Percentiles rank a stretch among this genome's conserved stretches.
Conservation (phyloP, 768 basidiomycete species). For the Megacollybia marginata region DNA sequence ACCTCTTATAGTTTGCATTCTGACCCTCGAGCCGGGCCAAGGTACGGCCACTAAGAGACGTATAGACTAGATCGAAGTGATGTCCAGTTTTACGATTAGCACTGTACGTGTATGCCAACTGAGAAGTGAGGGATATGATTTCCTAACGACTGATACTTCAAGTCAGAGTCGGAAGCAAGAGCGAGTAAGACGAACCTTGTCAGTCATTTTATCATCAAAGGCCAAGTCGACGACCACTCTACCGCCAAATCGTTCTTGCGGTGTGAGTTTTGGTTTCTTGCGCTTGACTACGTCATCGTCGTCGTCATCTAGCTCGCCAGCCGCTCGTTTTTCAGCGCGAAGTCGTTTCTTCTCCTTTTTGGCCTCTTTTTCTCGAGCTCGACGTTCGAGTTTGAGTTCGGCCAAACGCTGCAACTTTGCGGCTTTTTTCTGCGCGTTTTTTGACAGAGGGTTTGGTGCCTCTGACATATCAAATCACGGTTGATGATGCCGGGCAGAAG, state of each 20-base stretch:
- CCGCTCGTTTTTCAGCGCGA: conserved; percentile 52
- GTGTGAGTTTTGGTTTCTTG: conserved; percentile 16
- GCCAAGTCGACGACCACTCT: conserved; percentile 80
- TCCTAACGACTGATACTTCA: conserved; percentile 46
- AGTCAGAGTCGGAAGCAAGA: not conserved
- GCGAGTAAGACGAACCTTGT: conserved; percentile 52
- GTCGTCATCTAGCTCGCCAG: conserved; percentile 53
- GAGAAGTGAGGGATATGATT: conserved; percentile 80
- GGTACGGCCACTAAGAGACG: conserved; percentile 72
- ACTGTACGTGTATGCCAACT: conserved; percentile 89
- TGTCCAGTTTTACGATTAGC: conserved; percentile 66
- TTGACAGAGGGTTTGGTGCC: conserved; percentile 38
- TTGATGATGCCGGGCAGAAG: not conserved
- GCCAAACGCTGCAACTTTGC: conserved; percentile 63
- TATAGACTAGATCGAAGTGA: conserved; percentile 74
- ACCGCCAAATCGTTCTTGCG: conserved; percentile 40
- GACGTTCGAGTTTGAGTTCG: conserved; percentile 63
- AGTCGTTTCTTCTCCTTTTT: conserved; percentile 67
- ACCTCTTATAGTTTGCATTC: conserved; percentile 65
- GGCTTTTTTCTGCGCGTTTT: conserved; percentile 71
- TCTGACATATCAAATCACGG: too few species aligned
- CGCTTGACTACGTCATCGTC: conserved; percentile 19
- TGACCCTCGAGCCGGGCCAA: conserved; percentile 55
- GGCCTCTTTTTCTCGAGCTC: conserved; percentile 69
- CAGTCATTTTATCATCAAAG: conserved; percentile 90